Conservation (phyloP, 768 basidiomycete genomes). For the Leccinum aurantiacum region DNA sequence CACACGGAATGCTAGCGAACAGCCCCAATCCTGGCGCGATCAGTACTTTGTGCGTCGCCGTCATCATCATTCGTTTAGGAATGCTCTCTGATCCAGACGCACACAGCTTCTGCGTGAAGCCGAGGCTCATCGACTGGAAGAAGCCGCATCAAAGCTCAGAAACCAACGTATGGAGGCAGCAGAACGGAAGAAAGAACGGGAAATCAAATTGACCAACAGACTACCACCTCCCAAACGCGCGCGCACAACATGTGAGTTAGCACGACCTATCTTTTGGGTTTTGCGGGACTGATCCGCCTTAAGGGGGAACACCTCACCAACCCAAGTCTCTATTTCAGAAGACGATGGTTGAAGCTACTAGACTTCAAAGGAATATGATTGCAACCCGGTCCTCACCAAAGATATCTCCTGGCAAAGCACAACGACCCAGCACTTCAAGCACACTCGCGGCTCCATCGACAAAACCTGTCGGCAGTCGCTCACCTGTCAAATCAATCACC, state of each 20-base stretch:
- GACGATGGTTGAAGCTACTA: conserved; percentile 68
- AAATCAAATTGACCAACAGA: conserved; percentile 72
- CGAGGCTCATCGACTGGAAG: conserved; percentile 65
- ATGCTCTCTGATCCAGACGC: conserved; percentile 10
- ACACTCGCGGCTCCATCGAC: conserved; percentile 37
- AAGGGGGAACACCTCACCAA: conserved; percentile 41
- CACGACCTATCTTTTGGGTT: neutral
- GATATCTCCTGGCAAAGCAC: conserved; percentile 45
- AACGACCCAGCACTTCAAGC: conserved; percentile 36
- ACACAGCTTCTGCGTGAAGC: conserved; percentile 53
- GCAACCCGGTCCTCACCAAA: conserved; percentile 53
- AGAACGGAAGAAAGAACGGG: conserved; percentile 72
- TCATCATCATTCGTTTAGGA: neutral
- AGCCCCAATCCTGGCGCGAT: conserved; percentile 66
- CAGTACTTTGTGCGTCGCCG: conserved; percentile 58
- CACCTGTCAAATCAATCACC: conserved; percentile 52
- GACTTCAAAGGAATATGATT: conserved; percentile 62
- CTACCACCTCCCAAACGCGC: conserved; percentile 66
- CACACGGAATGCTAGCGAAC: conserved; percentile 38
- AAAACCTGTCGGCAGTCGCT: conserved; percentile 36
- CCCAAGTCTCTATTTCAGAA: conserved; percentile 79
- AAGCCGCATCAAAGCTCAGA: conserved; percentile 60
- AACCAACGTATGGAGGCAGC: conserved; percentile 67
- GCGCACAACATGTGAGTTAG: conserved; percentile 60
- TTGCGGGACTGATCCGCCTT: conserved; percentile 14